Base-by-base conservation (phyloP, 768 basidiomycete species). In the Trametopsis cervina region DNA sequence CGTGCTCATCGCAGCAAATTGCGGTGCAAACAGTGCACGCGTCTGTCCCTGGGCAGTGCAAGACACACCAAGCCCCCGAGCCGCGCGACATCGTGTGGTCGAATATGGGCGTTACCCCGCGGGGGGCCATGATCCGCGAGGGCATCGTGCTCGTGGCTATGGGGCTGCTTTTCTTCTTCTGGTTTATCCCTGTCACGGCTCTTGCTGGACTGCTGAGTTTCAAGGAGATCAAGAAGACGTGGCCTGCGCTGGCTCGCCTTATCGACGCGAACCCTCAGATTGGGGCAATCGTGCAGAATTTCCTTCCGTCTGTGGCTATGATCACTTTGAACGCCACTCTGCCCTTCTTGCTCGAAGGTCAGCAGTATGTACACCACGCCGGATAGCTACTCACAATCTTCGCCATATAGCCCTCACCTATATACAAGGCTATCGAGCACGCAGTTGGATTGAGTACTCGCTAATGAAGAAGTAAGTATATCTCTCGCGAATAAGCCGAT, bases 1-100 rank as follows among this genome's bases (percentile, higher is more conserved):
- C 35, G 6, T 18, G 40, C 11, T 12, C 20, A 24, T 29, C 51
- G 0, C 54, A 87, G 76, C 94, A 99, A 85, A 83, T 88, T 37
- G 94, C 91, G 1, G 73, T 87, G 4, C 94, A 97, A 64, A 75
- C 82, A 1, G 86, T 86, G 0, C 87, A 92, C 57, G 77, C 85
- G 0, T 75, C 86, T 0, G 74, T 74, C 44, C 84, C 84, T 13
- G 74, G 73, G 44, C 76, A 81, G 62, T 75, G 77, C 44, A 73
- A 73, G 25, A 94, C 89, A 10, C 76, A 71, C 49, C 77, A 80
- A 17, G 93, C 95, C 0, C 95, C 95, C 0, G 94, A 97, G 61
- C 94, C 95, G 9, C 80, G 95, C 41, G 95, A 98, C 63, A 89
- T 98, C 47, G 80, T 97, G 17, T 99, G 96, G 96, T 73, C 83